Conservation (phyloP, 73 alveolate species). For the Stentor roeselii region DNA sequence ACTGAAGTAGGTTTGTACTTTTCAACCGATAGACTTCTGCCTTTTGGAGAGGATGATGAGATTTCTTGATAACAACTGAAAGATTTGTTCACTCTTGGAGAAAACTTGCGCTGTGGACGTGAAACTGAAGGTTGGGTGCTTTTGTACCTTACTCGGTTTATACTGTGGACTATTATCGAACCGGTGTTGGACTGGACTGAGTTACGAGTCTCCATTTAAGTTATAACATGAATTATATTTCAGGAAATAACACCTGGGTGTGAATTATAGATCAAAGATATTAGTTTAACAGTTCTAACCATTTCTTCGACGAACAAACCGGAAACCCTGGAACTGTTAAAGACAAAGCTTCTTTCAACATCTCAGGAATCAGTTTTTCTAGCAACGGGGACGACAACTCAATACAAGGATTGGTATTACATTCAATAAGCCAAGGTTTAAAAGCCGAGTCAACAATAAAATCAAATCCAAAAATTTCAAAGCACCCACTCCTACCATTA, state of each 20-base stretch:
- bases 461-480: conserved; percentile 94
- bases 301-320: no score
- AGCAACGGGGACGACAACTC: conserved; percentile 80
- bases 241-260: no score
- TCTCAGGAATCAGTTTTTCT: conserved; percentile 77
- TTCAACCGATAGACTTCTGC: conserved; percentile 1
- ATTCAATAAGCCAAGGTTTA: conserved; percentile 88
- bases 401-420: conserved; percentile 89
- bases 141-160: conserved; percentile 16
- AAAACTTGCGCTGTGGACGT: conserved; percentile 22
- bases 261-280: no score
- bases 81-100: conserved; percentile 22
- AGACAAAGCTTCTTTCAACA: conserved; percentile 50
- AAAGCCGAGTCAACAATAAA: conserved; percentile 84
- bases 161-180: conserved; percentile 1
- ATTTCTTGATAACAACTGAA: conserved; percentile 21
- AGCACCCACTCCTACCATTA: conserved; percentile 69
- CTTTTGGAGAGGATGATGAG: background rate
- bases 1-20: background rate
- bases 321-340: no score
- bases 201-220: background rate
- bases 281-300: no score
- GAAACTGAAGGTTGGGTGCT: background rate
- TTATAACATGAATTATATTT: no score
- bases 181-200: background rate